phyloP scores from a whole-genome alignment of 768 basidiomycete species.

The Arthromyces matolae region DNA sequence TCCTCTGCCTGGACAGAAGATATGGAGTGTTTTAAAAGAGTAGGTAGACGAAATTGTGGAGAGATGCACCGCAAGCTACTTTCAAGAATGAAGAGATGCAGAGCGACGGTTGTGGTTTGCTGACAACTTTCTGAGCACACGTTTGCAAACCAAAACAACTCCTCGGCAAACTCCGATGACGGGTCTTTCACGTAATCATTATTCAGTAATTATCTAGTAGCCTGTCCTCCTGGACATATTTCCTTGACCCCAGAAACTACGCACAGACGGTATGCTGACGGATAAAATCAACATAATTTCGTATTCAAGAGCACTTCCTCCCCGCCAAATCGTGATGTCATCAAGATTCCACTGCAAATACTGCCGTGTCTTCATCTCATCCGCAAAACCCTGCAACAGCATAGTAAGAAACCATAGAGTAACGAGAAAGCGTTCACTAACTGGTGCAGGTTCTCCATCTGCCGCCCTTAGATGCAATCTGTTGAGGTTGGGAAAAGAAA shows the following conservation, averaged over 20 bases:
- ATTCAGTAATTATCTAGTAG: neutral
- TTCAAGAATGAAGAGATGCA: conserved; percentile 1
- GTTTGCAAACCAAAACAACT: conserved; percentile 14
- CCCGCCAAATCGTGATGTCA: conserved; percentile 36
- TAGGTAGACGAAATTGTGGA: conserved; percentile 66
- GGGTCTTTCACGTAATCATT: neutral
- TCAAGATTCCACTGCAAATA: conserved; percentile 33
- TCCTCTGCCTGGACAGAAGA: conserved; percentile 75
- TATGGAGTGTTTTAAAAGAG: conserved; percentile 33
- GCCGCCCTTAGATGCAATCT: conserved; percentile 29
- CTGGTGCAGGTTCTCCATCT: conserved; percentile 18
- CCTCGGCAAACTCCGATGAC: conserved; percentile 17
- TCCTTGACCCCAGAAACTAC: conserved; percentile 31
- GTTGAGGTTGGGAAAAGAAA: conserved; percentile 27
- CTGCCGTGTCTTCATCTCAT: conserved; percentile 23
- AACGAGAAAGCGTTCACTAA: neutral
- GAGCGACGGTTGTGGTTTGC: conserved; percentile 24
- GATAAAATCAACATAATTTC: conserved; percentile 29
- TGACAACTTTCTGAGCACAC: conserved; percentile 18
- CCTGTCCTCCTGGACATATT: conserved; percentile 1
- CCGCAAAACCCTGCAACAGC: conserved; percentile 19
- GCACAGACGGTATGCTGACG: conserved; percentile 31
- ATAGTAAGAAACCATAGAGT: conserved; percentile 2
- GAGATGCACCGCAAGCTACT: conserved; percentile 18
- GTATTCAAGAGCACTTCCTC: conserved; percentile 28